Evolutionary conservation across 306 rosid species (phyloP), one percentile per base, ranked within the genome.

Genomic region (Inga leiocalycina): DNA sequence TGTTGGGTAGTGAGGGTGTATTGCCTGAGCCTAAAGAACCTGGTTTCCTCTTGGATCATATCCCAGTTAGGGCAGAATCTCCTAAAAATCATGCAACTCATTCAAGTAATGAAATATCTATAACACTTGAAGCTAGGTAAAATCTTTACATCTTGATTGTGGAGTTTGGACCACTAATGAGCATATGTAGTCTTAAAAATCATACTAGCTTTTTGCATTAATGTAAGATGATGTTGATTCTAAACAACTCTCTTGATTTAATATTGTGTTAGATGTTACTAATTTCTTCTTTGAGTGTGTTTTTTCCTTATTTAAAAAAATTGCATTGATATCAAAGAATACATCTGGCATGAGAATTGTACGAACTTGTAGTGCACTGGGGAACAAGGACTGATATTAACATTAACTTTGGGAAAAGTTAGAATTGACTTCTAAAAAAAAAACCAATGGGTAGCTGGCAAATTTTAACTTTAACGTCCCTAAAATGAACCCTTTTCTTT

Each of bases 11-110:
- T 67, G 85, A 84, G 49, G 76, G 30, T 56, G 9, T 14, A 1
- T 84, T 89, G 61, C 61, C 87, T 81, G 71, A 37, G 22, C 94
- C 94, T 8, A 84, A 72, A 19, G 88, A 88, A 14, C 91, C 88
- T 0, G 77, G 86, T 46, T 88, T 86, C 51, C 74, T 84, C 4
- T 37, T 37, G 39, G 39, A 37, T 4, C 5, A 37, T 4, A 37
- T 37, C 39, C 39, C 39, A 37, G 0, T 37, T 37, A 37, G 39
- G 39, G 0, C 0, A 37, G 39, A 37, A 37, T 37, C 5, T 37
- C 6, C 5, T 37, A 37, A 37, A 0, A 37, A 37, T 37, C 6
- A 37, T 4, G 6, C 6, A 37, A 37, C 39, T 37, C 39, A 1
- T 37, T 37, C 39, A 37, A 37, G 39, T 37, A 37, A 37, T 37